Evolutionary conservation across 2,329 filamentous ascomycete genomes (phyloP).

Genomic region (Calonectria honghensis): DNA sequence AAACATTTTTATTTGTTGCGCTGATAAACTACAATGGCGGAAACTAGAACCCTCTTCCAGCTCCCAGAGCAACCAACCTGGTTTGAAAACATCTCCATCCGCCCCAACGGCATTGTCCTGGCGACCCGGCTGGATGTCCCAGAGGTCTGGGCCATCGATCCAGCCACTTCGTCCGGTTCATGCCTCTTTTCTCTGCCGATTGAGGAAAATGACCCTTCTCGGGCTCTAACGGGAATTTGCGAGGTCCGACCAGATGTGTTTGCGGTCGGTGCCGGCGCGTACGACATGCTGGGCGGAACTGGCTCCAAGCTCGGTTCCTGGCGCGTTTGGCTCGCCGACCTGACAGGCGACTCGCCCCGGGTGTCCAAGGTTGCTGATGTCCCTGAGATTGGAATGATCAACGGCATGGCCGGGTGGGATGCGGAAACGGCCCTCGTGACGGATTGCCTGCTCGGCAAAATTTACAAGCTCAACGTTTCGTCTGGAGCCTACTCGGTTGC

Average conservation of each 20-base stretch:
- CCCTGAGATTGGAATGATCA: constrained; percentile 43
- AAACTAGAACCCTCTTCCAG: constrained; percentile 44
- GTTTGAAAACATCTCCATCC: constrained; percentile 50
- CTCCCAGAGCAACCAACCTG: constrained; percentile 47
- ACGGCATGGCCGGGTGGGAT: constrained; percentile 50
- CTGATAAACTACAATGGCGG: constrained; percentile 27
- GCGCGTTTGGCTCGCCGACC: constrained; percentile 48
- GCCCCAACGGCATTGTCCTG: constrained; percentile 42
- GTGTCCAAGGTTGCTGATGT: constrained; percentile 31
- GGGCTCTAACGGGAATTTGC: constrained; percentile 48
- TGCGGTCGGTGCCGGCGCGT: constrained; percentile 43
- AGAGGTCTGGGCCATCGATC: constrained; percentile 47
- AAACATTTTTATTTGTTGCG: not conserved
- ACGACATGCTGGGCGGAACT: constrained; percentile 41
- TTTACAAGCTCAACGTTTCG: constrained; percentile 44
- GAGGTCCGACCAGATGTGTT: constrained; percentile 46
- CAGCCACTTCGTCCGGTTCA: constrained; percentile 39
- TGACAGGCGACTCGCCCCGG: constrained; percentile 30
- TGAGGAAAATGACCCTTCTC: constrained; percentile 25
- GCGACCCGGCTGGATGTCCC: constrained; percentile 49
- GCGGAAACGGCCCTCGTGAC: constrained; percentile 44
- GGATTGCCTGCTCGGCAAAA: constrained; percentile 47
- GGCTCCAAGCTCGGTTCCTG: constrained; percentile 38
- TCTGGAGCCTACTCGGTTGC: constrained; percentile 40
- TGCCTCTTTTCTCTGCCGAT: constrained; percentile 37